Evolutionary conservation across 176 grass and related monocot genomes (phyloP).

Genomic region (Tillandsia fasciculata): DNA sequence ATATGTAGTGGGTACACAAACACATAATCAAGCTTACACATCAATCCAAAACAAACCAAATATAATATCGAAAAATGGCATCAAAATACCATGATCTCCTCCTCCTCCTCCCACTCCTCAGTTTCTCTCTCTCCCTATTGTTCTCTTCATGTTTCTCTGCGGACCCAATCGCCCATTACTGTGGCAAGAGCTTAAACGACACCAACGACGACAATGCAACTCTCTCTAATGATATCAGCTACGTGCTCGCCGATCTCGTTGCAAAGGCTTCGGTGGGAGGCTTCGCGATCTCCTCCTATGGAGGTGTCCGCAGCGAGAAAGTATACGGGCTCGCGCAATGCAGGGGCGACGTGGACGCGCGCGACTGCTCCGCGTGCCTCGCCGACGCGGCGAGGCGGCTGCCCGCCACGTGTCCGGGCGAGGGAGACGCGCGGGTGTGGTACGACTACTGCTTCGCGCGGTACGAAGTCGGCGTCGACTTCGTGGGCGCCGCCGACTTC

Average conservation of each 20-base stretch:
- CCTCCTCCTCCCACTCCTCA: neutral
- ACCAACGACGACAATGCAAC: constrained; percentile 24
- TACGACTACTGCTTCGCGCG: constrained; percentile 73
- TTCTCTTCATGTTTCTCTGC: constrained; percentile 11
- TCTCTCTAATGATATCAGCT: constrained; percentile 13
- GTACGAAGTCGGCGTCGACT: constrained; percentile 35
- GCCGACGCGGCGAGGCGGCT: constrained; percentile 12
- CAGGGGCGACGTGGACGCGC: constrained; percentile 46
- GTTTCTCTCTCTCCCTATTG: constrained; percentile 11
- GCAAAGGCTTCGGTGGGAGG: constrained; percentile 24
- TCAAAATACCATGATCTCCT: constrained; percentile 13
- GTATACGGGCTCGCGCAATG: constrained; percentile 74
- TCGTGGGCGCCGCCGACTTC: constrained; percentile 36
- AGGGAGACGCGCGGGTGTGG: constrained; percentile 7
- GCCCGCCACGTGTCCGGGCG: constrained; percentile 3
- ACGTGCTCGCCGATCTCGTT: constrained; percentile 37
- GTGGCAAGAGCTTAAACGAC: constrained; percentile 27
- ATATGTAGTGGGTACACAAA: no score
- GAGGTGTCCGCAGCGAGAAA: constrained; percentile 4
- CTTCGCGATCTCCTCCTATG: constrained; percentile 33
- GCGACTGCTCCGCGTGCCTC: constrained; percentile 46
- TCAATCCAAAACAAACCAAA: no score
- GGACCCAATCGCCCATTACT: constrained; percentile 42
- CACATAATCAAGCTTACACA: no score
- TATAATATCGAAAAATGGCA: constrained; percentile 29